phyloP scores from a whole-genome alignment of 208 protist species.

The Herpetomonas muscarum region DNA sequence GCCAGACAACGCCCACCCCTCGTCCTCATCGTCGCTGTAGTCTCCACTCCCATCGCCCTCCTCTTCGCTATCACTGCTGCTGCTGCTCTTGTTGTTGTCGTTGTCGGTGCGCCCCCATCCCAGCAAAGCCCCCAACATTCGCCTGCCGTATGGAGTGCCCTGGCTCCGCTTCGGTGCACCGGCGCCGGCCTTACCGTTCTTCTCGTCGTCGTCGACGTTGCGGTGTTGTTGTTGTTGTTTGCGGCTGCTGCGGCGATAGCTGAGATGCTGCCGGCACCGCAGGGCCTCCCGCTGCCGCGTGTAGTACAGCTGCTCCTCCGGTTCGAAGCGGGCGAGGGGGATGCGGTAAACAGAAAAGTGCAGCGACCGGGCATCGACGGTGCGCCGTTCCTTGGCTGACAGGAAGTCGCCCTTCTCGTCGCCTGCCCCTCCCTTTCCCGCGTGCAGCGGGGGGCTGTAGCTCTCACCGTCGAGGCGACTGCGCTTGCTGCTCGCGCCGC shows the following conservation, averaged over 20 bases:
- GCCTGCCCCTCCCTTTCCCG: not conserved
- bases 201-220: not conserved
- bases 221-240: not conserved
- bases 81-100: not conserved
- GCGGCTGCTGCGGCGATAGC: conserved; percentile 7
- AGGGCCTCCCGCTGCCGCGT: conserved; percentile 45
- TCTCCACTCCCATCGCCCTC: not conserved
- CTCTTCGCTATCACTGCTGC: conserved; percentile 7
- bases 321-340: conserved; percentile 38
- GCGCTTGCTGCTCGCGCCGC: conserved; percentile 1
- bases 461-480: conserved; percentile 11
- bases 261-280: conserved; percentile 34
- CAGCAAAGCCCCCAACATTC: not conserved
- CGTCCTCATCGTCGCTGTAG: too few species aligned
- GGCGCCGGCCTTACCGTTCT: not conserved
- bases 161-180: not conserved
- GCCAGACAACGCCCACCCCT: not conserved
- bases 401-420: not conserved
- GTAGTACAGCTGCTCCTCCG: conserved; percentile 66
- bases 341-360: conserved; percentile 69
- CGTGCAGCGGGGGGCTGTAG: conserved; percentile 4
- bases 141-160: not conserved
- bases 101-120: not conserved
- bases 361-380: conserved; percentile 24
- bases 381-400: not conserved